Conservation (phyloP, 2,329 filamentous ascomycete genomes). For the Monosporascus sp. region DNA sequence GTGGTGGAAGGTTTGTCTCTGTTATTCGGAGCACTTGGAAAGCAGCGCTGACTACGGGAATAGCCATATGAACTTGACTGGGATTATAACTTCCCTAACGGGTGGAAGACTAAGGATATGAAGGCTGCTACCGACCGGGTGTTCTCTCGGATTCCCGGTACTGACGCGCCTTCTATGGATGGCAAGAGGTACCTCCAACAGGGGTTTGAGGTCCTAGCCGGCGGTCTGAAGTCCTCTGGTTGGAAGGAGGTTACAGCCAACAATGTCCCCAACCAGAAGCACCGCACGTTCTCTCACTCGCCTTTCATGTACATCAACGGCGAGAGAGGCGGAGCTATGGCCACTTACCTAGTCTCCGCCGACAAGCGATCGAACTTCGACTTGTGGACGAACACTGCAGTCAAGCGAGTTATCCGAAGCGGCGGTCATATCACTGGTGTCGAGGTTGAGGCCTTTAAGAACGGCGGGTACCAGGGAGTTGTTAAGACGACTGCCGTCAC, state of each 20-base stretch:
- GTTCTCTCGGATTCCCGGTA: slow-evolving; percentile 67
- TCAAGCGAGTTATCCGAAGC: slow-evolving; percentile 60
- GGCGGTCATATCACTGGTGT: slow-evolving; percentile 60
- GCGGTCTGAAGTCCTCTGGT: slow-evolving; percentile 52
- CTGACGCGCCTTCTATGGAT: slow-evolving; percentile 59
- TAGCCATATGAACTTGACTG: slow-evolving; percentile 59
- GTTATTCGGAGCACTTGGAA: slow-evolving; percentile 4
- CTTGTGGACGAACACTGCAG: slow-evolving; percentile 60
- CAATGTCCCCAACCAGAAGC: slow-evolving; percentile 55
- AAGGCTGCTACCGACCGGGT: slow-evolving; percentile 52
- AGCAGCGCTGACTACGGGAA: slow-evolving; percentile 5
- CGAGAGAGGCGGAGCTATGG: slow-evolving; percentile 63
- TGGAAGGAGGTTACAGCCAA: slow-evolving; percentile 61
- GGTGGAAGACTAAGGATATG: slow-evolving; percentile 65
- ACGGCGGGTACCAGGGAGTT: slow-evolving; percentile 51
- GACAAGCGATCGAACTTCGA: slow-evolving; percentile 58
- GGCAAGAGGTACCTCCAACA: slow-evolving; percentile 62
- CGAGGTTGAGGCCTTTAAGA: slow-evolving; percentile 53
- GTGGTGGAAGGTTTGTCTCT: slow-evolving; percentile 51
- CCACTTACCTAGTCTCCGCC: slow-evolving; percentile 63
- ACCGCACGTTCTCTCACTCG: slow-evolving; percentile 57
- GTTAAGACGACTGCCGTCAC: slow-evolving; percentile 53
- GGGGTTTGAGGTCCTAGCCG: slow-evolving; percentile 57
- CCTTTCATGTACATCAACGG: slow-evolving; percentile 63
- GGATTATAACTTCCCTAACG: slow-evolving; percentile 65